Evolutionary conservation across 345 rosid genomes (phyloP).

Genomic region (Rubroshorea leprosula): DNA sequence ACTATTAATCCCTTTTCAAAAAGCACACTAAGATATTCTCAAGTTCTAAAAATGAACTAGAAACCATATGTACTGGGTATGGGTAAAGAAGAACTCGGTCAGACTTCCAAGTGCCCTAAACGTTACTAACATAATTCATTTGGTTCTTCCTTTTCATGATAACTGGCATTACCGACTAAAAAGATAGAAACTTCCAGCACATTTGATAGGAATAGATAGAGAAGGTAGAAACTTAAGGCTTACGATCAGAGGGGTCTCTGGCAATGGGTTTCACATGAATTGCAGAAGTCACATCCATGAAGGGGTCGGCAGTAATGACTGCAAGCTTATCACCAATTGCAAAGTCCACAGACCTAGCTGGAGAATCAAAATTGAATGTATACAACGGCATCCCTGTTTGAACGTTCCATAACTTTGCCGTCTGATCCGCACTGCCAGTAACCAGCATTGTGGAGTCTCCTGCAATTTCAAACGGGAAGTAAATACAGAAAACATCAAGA

Average conservation of each 20-base stretch:
- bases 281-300: conserved; percentile 82
- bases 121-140: too few relatives aligned
- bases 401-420: conserved; percentile 87
- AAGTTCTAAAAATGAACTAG: too few relatives aligned
- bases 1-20: too few relatives aligned
- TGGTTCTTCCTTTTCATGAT: too few relatives aligned
- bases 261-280: conserved; percentile 80
- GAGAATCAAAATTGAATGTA: conserved; percentile 70
- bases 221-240: conserved; percentile 17
- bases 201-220: too few relatives aligned
- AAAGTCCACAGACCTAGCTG: conserved; percentile 85
- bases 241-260: conserved; percentile 63
- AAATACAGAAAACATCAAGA: neutral
- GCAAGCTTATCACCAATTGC: conserved; percentile 83
- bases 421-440: conserved; percentile 93
- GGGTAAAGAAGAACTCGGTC: too few relatives aligned
- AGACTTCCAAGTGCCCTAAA: too few relatives aligned
- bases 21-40: too few relatives aligned
- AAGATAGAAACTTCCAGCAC: too few relatives aligned
- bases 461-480: conserved; percentile 21
- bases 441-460: conserved; percentile 74
- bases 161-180: too few relatives aligned
- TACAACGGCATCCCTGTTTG: conserved; percentile 57
- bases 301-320: conserved; percentile 85
- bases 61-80: too few relatives aligned